Conservation (phyloP, 371 early-diverging fungal species). For the Batkoa obscura region DNA sequence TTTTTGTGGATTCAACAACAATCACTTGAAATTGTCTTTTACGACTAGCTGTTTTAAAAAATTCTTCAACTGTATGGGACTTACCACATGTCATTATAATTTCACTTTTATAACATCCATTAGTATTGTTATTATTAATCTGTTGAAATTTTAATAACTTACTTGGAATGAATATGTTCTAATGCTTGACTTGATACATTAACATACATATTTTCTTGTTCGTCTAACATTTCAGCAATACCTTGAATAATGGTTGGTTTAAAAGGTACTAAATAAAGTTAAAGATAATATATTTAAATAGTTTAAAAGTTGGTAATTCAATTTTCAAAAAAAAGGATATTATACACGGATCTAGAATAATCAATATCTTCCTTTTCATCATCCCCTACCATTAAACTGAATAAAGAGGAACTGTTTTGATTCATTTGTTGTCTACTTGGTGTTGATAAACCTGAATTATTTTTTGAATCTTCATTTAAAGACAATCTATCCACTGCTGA, state of each 20-base stretch:
- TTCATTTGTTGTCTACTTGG: constrained; percentile 4
- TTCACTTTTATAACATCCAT: constrained; percentile 32
- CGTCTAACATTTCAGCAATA: constrained; percentile 68
- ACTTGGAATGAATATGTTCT: constrained; percentile 81
- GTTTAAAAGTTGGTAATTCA: not conserved
- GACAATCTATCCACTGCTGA: not conserved
- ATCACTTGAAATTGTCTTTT: constrained; percentile 83
- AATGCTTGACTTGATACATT: constrained; percentile 60
- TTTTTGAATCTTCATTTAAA: not conserved
- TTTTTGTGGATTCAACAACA: constrained; percentile 28
- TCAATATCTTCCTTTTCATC: constrained; percentile 1
- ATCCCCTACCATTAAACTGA: not conserved
- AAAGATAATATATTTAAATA: constrained; percentile 8
- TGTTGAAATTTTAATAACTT: not conserved
- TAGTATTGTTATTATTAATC: not conserved
- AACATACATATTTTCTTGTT: constrained; percentile 43
- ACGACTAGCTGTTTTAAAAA: constrained; percentile 66
- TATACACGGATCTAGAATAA: constrained; percentile 2
- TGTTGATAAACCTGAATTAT: not conserved
- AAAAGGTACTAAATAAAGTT: constrained; percentile 16
- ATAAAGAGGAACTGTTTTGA: constrained; percentile 6
- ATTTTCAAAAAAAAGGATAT: constrained; percentile 11
- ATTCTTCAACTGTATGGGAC: constrained; percentile 69
- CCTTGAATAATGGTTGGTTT: constrained; percentile 59
- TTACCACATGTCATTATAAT: constrained; percentile 85